Conservation (phyloP, 2,329 filamentous ascomycete genomes). For the Teratosphaeria zuluensis region DNA sequence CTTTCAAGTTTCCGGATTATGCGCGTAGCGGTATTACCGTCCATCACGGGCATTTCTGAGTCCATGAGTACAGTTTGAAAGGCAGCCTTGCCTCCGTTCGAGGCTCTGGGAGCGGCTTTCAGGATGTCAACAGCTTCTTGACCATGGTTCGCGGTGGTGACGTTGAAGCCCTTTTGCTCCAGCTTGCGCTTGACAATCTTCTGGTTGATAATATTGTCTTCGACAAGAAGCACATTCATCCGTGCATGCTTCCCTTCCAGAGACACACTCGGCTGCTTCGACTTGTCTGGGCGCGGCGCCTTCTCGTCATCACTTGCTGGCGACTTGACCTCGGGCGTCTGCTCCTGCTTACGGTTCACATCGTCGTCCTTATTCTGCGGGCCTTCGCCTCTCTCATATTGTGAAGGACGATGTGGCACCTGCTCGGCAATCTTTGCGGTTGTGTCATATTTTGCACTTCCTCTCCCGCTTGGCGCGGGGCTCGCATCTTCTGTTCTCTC, state of each 20-base stretch:
- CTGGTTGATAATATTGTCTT: constrained; percentile 25
- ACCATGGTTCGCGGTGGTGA: constrained; percentile 25
- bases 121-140: constrained; percentile 22
- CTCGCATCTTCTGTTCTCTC: constrained; percentile 13
- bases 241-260: background rate
- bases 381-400: background rate
- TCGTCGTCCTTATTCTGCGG: background rate
- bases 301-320: background rate
- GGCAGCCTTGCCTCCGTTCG: constrained; percentile 6
- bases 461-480: constrained; percentile 3
- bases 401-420: background rate
- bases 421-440: constrained; percentile 3
- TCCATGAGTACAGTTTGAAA: constrained; percentile 27
- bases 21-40: constrained; percentile 20
- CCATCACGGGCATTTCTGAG: constrained; percentile 25
- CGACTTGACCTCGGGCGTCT: background rate
- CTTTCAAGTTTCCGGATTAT: constrained; percentile 20
- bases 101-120: constrained; percentile 9
- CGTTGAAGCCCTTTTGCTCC: constrained; percentile 17
- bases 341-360: background rate
- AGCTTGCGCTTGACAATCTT: constrained; percentile 22
- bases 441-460: constrained; percentile 4
- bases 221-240: constrained; percentile 5
- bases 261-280: background rate
- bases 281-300: background rate